Evolutionary conservation across 164 flowering plant species (phyloP).

Genomic region (Platanus orientalis): DNA sequence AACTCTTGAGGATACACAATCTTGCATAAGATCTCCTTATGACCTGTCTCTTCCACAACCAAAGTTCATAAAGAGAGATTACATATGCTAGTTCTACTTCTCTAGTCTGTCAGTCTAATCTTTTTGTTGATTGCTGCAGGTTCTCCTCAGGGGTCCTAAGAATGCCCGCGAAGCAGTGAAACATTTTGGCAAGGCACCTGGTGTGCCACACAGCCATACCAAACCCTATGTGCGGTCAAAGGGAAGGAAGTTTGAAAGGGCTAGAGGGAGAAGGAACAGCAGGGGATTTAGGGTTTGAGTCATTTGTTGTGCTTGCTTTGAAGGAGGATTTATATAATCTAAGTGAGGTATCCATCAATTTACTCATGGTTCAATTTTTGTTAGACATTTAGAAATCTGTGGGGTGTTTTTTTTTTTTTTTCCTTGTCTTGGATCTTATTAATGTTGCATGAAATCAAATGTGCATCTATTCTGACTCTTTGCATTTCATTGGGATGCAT

Average conservation of each 20-base stretch:
- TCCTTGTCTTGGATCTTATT: too few species aligned
- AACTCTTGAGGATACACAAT: too few species aligned
- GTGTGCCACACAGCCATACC: constrained; percentile 32
- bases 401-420: neutral
- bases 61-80: too few species aligned
- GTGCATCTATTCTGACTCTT: too few species aligned
- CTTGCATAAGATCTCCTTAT: too few species aligned
- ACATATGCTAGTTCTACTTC: too few species aligned
- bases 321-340: neutral
- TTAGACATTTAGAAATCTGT: neutral
- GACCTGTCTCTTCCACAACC: too few species aligned
- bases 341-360: neutral
- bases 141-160: constrained; percentile 34
- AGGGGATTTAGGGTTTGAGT: constrained; percentile 24
- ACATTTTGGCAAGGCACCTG: constrained; percentile 33
- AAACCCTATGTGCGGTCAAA: constrained; percentile 33
- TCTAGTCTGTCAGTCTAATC: too few species aligned
- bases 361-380: neutral
- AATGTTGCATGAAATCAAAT: too few species aligned
- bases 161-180: constrained; percentile 33
- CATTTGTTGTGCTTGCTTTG: neutral
- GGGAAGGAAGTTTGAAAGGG: constrained; percentile 32
- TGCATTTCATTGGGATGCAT: too few species aligned
- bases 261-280: constrained; percentile 32
- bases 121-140: constrained; percentile 11